Evolutionary conservation across 2,329 filamentous ascomycete genomes (phyloP).

Genomic region (Tolypocladium inflatum): DNA sequence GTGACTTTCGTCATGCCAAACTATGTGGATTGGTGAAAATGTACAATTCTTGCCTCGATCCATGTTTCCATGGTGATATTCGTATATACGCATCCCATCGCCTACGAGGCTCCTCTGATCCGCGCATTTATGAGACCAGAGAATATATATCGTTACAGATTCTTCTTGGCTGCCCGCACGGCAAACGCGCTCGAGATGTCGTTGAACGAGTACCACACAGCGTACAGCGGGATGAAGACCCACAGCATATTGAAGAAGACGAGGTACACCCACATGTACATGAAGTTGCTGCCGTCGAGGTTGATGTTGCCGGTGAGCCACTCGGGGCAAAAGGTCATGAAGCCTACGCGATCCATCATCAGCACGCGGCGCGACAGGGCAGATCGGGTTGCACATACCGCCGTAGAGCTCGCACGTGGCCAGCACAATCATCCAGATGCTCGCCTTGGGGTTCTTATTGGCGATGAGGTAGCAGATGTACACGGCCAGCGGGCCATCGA

Average conservation of each 20-base stretch:
- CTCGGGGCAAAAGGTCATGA: constrained; percentile 64
- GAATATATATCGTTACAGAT: constrained; percentile 6
- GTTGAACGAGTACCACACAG: constrained; percentile 41
- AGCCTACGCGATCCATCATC: constrained; percentile 31
- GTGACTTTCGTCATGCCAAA: too few species aligned
- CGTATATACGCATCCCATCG: background rate
- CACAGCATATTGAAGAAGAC: constrained; percentile 61
- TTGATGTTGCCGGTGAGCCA: constrained; percentile 55
- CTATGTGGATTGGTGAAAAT: background rate
- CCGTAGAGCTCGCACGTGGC: constrained; percentile 60
- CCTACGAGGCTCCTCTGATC: background rate
- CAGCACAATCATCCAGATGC: constrained; percentile 54
- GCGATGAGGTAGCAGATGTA: constrained; percentile 53
- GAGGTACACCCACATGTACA: constrained; percentile 59
- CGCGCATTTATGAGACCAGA: background rate
- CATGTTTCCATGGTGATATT: background rate
- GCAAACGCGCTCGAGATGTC: constrained; percentile 47
- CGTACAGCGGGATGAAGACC: constrained; percentile 54
- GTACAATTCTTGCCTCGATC: too few species aligned
- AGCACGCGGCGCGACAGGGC: background rate
- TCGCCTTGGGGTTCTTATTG: constrained; percentile 42
- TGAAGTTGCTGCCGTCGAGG: constrained; percentile 56
- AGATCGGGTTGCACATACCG: constrained; percentile 27
- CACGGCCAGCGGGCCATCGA: constrained; percentile 49
- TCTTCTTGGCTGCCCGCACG: constrained; percentile 19